phyloP scores from a whole-genome alignment of 305 asterid genomes.

The Caryopteris hybrid region DNA sequence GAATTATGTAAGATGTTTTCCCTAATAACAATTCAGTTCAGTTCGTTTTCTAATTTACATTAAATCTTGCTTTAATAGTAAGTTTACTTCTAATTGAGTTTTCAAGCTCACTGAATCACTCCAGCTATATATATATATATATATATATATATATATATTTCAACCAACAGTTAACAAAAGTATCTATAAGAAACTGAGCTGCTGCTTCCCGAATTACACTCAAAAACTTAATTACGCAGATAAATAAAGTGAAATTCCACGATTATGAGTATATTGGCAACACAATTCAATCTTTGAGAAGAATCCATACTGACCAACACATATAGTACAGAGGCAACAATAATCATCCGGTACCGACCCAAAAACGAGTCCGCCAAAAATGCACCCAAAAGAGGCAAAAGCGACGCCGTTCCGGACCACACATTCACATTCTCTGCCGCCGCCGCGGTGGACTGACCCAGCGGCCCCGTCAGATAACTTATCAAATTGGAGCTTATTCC shows the following conservation, averaged over 20 bases:
- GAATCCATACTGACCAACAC: slow-evolving; percentile 42
- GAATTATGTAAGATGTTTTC: background rate
- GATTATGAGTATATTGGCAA: background rate
- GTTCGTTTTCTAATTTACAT: background rate
- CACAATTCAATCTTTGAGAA: background rate
- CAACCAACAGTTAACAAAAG: background rate
- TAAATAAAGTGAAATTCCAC: background rate
- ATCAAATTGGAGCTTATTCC: slow-evolving; percentile 68
- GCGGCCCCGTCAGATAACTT: slow-evolving; percentile 60
- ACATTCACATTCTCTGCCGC: slow-evolving; percentile 64
- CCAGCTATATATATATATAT: too few species aligned
- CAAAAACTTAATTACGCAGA: background rate
- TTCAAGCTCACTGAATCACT: background rate
- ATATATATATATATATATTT: too few species aligned
- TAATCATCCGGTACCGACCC: slow-evolving; percentile 57
- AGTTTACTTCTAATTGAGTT: background rate
- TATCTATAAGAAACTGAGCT: background rate
- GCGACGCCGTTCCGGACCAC: slow-evolving; percentile 59
- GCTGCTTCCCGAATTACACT: background rate
- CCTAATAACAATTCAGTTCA: background rate
- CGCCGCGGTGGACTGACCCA: slow-evolving; percentile 68
- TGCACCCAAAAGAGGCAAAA: slow-evolving; percentile 65
- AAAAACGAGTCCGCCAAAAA: slow-evolving; percentile 63
- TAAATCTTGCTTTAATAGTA: background rate
- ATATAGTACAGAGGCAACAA: slow-evolving; percentile 47